These are phyloP conservation scores for Xylariaceae sp. DNA, from an alignment of 2,329 filamentous ascomycete species.

Conservation along the genomic window DNA sequence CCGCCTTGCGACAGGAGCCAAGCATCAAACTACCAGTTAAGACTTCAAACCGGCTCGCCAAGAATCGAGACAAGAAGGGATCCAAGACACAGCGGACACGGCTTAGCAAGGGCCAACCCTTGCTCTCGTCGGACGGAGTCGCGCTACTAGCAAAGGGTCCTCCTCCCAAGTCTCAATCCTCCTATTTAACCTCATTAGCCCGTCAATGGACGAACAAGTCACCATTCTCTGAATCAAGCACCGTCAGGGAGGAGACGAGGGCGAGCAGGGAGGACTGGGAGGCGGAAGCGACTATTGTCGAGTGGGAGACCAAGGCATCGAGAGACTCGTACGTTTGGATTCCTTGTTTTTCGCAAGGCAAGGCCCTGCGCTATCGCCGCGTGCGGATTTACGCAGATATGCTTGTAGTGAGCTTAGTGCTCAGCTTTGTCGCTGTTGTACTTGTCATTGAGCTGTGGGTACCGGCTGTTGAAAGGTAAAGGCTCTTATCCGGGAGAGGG, in stretches of 20 bases:
- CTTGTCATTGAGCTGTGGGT: conserved; percentile 35
- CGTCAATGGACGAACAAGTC: conserved; percentile 28
- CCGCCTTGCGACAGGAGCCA: conserved; percentile 11
- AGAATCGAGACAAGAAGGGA: conserved; percentile 8
- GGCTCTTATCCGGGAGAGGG: not conserved
- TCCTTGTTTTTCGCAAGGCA: conserved; percentile 34
- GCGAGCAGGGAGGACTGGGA: conserved; percentile 31
- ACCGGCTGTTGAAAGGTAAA: conserved; percentile 33
- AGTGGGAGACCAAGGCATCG: conserved; percentile 38
- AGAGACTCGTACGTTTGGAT: conserved; percentile 35
- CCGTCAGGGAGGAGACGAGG: conserved; percentile 38
- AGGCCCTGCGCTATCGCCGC: conserved; percentile 33
- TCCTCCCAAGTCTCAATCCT: conserved; percentile 15
- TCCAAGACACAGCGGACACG: conserved; percentile 3
- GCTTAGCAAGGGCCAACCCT: not conserved
- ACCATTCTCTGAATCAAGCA: conserved; percentile 37
- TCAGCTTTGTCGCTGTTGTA: conserved; percentile 29
- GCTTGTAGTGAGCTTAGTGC: conserved; percentile 33
- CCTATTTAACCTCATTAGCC: conserved; percentile 30
- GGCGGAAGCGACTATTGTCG: conserved; percentile 36
- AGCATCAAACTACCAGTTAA: conserved; percentile 7
- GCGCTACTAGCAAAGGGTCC: conserved; percentile 1
- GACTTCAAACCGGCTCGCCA: conserved; percentile 2
- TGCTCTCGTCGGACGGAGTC: not conserved
- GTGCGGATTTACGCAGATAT: conserved; percentile 37